Base-by-base conservation (phyloP, 495 filamentous ascomycete species). In the Neurospora discreta region DNA sequence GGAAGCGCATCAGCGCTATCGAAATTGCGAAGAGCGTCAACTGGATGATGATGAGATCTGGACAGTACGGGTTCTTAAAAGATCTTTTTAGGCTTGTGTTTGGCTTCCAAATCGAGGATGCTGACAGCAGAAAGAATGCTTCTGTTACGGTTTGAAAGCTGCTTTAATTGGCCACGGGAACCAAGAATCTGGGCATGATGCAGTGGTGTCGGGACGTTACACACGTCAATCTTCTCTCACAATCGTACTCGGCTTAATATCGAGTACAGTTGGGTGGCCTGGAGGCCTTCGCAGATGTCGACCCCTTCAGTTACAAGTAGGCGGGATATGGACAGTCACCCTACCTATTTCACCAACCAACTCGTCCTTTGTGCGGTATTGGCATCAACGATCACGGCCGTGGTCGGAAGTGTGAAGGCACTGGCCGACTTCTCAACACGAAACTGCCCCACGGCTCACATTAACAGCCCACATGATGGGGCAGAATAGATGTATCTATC, bases 71-170 rank as follows among this genome's bases (percentile, higher is more conserved):
- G 23, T 97, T 92, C 87, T 81, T 97, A 73, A 85, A 86, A 30
- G 94, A 97, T 78, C 81, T 97, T 11, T 97, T 90, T 81, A 86
- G 88, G 67, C 82, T 93, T n/a, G 93, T 97, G 3, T 94, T 95
- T 81, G 93, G 93, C 0, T 92, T 93, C 77, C 88, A 90, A 71
- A 76, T 91, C 36, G 92, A 96, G 73, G 93, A 95, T 73, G 89
- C 88, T 1, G 88, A 88, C 68, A 76, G 79, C 20, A 81, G 86
- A 65, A 87, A 87, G 74, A 83, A 82, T 39, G 80, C 86, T 3
- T 82, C 80, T 9, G 85, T 91, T 69, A 77, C 78, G 0, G 77
- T 86, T 9, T 86, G 69, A 77, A 16, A 5, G 30, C 6, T 65
- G 6, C 15, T 36, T 1, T 65, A 6, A 36, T 5, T 65, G 33